Conservation (phyloP, 106 monocot species). For the Xerophyta viscosa region DNA sequence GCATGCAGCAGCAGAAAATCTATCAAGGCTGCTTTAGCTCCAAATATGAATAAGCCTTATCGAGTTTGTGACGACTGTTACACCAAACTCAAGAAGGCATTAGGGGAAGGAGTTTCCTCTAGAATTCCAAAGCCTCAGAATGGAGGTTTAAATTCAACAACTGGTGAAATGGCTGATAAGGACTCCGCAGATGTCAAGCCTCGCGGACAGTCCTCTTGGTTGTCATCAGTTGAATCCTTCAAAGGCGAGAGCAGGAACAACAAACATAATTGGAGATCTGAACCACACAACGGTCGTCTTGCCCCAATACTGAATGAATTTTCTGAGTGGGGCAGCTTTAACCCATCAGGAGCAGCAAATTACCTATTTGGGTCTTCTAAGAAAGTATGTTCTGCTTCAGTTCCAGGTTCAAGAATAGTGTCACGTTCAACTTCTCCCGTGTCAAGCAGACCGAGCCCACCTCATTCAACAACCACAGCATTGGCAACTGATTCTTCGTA, state of each 20-base stretch:
- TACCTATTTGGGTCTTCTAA: slow-evolving; percentile 25
- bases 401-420: slow-evolving; percentile 37
- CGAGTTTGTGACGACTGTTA: slow-evolving; percentile 51
- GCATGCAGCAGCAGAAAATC: slow-evolving; percentile 47
- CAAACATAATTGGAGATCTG: slow-evolving; percentile 14
- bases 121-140: slow-evolving; percentile 31
- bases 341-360: slow-evolving; percentile 19
- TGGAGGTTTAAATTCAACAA: slow-evolving; percentile 19
- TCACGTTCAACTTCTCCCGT: slow-evolving; percentile 51
- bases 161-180: slow-evolving; percentile 26
- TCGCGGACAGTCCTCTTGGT: slow-evolving; percentile 18
- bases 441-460: slow-evolving; percentile 29
- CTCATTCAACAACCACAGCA: slow-evolving; percentile 7
- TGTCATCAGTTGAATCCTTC: slow-evolving; percentile 39
- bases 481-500: slow-evolving; percentile 16
- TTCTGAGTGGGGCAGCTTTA: slow-evolving; percentile 26
- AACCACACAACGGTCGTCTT: slow-evolving; percentile 10
- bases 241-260: slow-evolving; percentile 19
- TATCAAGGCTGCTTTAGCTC: slow-evolving; percentile 39
- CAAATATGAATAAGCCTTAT: slow-evolving; percentile 43
- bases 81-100: slow-evolving; percentile 30
- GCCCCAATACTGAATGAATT: slow-evolving; percentile 18
- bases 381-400: slow-evolving; percentile 45
- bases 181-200: slow-evolving; percentile 10
- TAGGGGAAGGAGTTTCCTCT: slow-evolving; percentile 14